phyloP scores from a whole-genome alignment of 1,284 basidiomycete genomes.

The Cutaneotrichosporon arboriforme region DNA sequence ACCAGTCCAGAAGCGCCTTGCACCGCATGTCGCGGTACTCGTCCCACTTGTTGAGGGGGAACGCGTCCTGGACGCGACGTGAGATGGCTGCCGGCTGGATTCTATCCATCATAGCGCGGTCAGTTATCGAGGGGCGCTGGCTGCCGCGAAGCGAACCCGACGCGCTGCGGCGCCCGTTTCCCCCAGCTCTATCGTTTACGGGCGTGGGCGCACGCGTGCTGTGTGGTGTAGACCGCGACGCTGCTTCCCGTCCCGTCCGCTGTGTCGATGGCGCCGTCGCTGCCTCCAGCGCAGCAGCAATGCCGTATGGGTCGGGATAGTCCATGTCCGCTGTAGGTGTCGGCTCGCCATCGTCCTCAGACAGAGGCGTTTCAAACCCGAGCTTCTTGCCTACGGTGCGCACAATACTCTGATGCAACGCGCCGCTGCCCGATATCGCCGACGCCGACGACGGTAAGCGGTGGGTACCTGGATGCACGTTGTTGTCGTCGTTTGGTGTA shows the following conservation, averaged over 20 bases:
- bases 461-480: not conserved
- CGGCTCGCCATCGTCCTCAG: slow-evolving; percentile 6
- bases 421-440: not conserved
- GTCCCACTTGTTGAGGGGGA: slow-evolving; percentile 10
- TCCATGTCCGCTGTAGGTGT: slow-evolving; percentile 17
- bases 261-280: not conserved
- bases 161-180: not conserved
- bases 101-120: slow-evolving; percentile 5
- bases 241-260: not conserved
- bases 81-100: slow-evolving; percentile 8
- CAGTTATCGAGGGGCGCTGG: slow-evolving; percentile 9
- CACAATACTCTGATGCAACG: not conserved
- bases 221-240: slow-evolving; percentile 16
- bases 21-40: slow-evolving; percentile 12
- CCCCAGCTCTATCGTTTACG: not conserved
- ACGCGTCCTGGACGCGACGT: slow-evolving; percentile 10
- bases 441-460: not conserved
- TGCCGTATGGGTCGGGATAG: slow-evolving; percentile 31
- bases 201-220: slow-evolving; percentile 15
- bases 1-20: slow-evolving; percentile 30
- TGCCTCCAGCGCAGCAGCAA: slow-evolving; percentile 14
- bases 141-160: slow-evolving; percentile 3
- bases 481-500: not conserved
- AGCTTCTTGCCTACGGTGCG: slow-evolving; percentile 5
- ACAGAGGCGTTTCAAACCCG: slow-evolving; percentile 10